Base-by-base conservation (phyloP, 2,329 filamentous ascomycete genomes). In the Aspergillus novoparasiticus region DNA sequence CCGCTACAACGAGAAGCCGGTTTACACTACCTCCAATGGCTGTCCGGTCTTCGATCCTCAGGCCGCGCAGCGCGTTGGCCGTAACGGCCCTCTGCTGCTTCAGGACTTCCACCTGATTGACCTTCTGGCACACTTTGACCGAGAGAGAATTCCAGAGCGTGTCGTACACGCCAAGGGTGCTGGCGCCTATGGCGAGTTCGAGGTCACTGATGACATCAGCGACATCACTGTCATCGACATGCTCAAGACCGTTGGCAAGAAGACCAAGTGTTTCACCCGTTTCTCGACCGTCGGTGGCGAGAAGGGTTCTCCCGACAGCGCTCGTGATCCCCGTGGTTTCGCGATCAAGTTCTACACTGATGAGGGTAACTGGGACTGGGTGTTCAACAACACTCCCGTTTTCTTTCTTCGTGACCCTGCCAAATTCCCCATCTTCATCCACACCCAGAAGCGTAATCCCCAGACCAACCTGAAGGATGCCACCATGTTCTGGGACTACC, bases 201-300 rank as follows among this genome's bases (percentile, higher is more conserved):
- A 80, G 65, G 81, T 81, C 26, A 81, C 79, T 43, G 77, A 84
- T 63, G 81, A 84, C 60, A 82, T 84, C 58, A 80, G 81, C 60
- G 82, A 85, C 58, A 77, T 84, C 56, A 79, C 77, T n/a, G 72
- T 71, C 28, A 72, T 80, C 64, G 80, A 83, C 64, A 79, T 88
- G 71, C 78, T 84, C 66, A 84, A 80, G 71, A 80, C 85, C 61
- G 82, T 86, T 59, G 90, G 90, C 69, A 92, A 92, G 81, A 86
- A 86, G 75, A 91, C 89, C 55, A 86, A 89, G 19, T 77, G 89
- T 65, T 84, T 89, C 1, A 84, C 85, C 50, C 87, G 91, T 4
- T 92, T 93, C 78, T 92, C 89, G 0, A 93, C 90, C 1, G 90
- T 93, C 5, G 89, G 90, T 73, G 89, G 90, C 64, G 89, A 92